Conservation (phyloP, 177 flowering plant genomes). For the Vitis hybrid region DNA sequence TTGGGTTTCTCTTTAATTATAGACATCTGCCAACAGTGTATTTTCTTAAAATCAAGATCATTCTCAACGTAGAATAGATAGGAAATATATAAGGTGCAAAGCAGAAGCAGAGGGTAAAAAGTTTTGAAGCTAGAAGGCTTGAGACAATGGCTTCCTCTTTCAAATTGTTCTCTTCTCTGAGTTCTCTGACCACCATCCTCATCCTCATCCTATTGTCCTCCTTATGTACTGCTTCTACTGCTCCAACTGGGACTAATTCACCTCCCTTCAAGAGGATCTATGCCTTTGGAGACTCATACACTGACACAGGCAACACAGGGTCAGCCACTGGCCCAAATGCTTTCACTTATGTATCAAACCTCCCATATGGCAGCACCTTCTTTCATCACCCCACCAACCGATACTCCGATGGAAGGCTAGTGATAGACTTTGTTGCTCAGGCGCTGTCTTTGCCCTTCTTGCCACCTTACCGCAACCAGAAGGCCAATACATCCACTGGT, state of each 20-base stretch:
- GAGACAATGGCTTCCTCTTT: slow-evolving; percentile 14
- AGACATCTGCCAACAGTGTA: too few species aligned
- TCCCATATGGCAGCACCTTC: slow-evolving; percentile 75
- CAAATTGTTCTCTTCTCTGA: slow-evolving; percentile 1
- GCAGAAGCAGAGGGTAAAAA: neutral
- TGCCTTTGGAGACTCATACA: slow-evolving; percentile 85
- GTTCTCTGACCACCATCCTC: slow-evolving; percentile 11
- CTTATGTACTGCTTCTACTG: slow-evolving; percentile 8
- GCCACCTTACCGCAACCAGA: slow-evolving; percentile 47
- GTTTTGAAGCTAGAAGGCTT: neutral
- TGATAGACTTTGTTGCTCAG: slow-evolving; percentile 71
- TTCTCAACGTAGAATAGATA: neutral
- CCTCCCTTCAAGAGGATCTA: slow-evolving; percentile 54
- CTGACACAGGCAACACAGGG: slow-evolving; percentile 88
- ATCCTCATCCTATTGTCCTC: slow-evolving; percentile 10
- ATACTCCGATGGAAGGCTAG: slow-evolving; percentile 82
- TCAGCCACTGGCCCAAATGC: slow-evolving; percentile 51
- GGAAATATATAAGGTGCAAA: neutral
- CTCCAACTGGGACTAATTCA: slow-evolving; percentile 5
- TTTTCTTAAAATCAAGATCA: too few species aligned
- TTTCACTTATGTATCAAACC: slow-evolving; percentile 51
- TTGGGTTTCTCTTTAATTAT: too few species aligned
- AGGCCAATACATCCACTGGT: slow-evolving; percentile 40
- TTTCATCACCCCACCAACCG: slow-evolving; percentile 81
- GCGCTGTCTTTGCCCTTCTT: slow-evolving; percentile 57